Conservation (phyloP, 108 stramenopile species). For the Skeletonema menzelii region DNA sequence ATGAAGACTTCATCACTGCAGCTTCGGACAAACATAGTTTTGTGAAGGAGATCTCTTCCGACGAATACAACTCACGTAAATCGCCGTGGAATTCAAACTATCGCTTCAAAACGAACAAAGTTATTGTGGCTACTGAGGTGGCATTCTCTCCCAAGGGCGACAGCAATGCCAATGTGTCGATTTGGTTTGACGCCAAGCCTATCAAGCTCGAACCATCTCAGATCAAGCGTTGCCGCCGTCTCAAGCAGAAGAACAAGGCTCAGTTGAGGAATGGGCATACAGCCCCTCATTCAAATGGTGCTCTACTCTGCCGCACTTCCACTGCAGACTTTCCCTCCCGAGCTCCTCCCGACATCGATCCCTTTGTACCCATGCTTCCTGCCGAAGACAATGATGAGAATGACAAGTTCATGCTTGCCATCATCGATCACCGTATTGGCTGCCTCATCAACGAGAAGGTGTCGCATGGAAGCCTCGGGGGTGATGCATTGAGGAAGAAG, state of each 20-base stretch:
- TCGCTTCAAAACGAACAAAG: not conserved
- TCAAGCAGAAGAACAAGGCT: slow-evolving; percentile 44
- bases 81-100: not conserved
- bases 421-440: slow-evolving; percentile 24
- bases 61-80: slow-evolving; percentile 1
- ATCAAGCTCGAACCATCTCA: slow-evolving; percentile 40
- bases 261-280: slow-evolving; percentile 29
- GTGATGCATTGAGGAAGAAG: not conserved
- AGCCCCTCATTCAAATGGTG: slow-evolving; percentile 35
- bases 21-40: not conserved
- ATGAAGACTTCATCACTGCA: not conserved
- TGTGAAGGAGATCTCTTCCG: slow-evolving; percentile 13
- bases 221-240: slow-evolving; percentile 31
- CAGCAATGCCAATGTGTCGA: slow-evolving; percentile 57
- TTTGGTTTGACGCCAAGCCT: slow-evolving; percentile 82
- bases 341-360: slow-evolving; percentile 21
- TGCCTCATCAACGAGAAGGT: slow-evolving; percentile 1
- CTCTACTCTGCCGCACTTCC: slow-evolving; percentile 31
- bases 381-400: slow-evolving; percentile 20
- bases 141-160: slow-evolving; percentile 81
- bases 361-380: slow-evolving; percentile 44
- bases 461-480: not conserved
- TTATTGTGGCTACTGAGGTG: slow-evolving; percentile 12
- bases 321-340: slow-evolving; percentile 27
- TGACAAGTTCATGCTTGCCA: slow-evolving; percentile 12